Base-by-base conservation (phyloP, 306 rosid genomes). In the Cicer bijugum region DNA sequence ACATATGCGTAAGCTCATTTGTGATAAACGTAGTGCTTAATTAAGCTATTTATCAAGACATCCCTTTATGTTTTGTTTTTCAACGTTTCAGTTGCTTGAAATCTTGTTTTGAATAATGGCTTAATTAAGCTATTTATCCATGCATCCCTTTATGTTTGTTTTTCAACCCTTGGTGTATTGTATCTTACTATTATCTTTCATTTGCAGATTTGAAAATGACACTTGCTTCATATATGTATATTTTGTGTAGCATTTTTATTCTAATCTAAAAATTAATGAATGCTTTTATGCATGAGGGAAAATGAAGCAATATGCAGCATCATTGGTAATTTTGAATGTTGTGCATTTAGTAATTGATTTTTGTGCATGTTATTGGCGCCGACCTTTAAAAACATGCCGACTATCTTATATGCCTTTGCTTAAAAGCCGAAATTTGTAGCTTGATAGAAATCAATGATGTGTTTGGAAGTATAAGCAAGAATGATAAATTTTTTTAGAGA, bases 381-480 rank as follows among this genome's bases (percentile, higher is more conserved):
- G 0, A 48, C 33, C 53, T 50, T 44, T 52, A 12, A 15, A 69
- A 63, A 15, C 61, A 1, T 58, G 64, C 44, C 39, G 59, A 15
- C 42, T 51, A 58, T 39, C 55, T 74, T 67, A 40, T 48, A 12
- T 58, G 4, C 4, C 63, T 67, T 74, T 67, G 16, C 45, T 20
- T 6, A 6, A 40, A 28, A 63, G 40, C 35, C 1, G 2, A 15
- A 42, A 39, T 46, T 19, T 79, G 9, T 64, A 12, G 74, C 46
- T 72, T 67, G 72, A 67, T 47, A 48, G 45, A 28, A 46, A 47
- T 20, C 58, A 68, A 68, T n/a, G 45, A 28, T 67, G 47, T 47
- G 43, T 38, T 11, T 20, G 58, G 5, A 47, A 67, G 58, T 12
- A 47, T 28, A 12, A 47, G n/a, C 33, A 67, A 23, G 55, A 12